Evolutionary conservation across 495 filamentous ascomycete genomes (phyloP).

Genomic region (Platismatia glauca): DNA sequence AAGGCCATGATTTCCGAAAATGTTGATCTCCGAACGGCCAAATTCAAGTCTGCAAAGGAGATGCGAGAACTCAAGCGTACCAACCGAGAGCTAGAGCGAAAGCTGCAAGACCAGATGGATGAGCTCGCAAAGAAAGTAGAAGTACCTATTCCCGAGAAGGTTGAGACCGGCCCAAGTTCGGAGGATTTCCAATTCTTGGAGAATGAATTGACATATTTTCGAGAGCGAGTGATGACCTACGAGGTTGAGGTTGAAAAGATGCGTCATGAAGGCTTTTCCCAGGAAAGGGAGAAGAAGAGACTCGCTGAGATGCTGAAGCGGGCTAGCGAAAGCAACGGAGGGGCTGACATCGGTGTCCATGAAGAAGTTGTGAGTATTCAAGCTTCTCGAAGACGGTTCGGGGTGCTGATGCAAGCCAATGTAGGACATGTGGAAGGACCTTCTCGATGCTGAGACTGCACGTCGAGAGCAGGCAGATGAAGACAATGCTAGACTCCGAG

Average conservation of each 20-base stretch:
- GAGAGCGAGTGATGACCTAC: slow-evolving; percentile 75
- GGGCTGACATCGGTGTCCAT: slow-evolving; percentile 61
- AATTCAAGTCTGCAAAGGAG: slow-evolving; percentile 80
- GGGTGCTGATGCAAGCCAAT: not conserved
- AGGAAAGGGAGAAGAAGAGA: slow-evolving; percentile 72
- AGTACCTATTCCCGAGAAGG: slow-evolving; percentile 43
- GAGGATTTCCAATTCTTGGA: slow-evolving; percentile 63
- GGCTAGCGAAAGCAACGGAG: slow-evolving; percentile 52
- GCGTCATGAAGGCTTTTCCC: slow-evolving; percentile 60
- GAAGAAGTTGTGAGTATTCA: slow-evolving; percentile 54
- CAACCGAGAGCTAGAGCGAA: slow-evolving; percentile 78
- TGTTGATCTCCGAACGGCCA: slow-evolving; percentile 83
- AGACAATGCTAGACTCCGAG: slow-evolving; percentile 73
- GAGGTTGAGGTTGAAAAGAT: slow-evolving; percentile 75
- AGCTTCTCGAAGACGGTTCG: not conserved
- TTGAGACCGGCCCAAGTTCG: slow-evolving; percentile 47
- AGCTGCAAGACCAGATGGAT: slow-evolving; percentile 62
- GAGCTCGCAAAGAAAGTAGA: slow-evolving; percentile 37
- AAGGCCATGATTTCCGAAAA: slow-evolving; percentile 97
- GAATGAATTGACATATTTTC: slow-evolving; percentile 72
- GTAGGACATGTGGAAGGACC: slow-evolving; percentile 78
- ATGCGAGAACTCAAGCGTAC: slow-evolving; percentile 69
- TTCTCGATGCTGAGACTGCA: slow-evolving; percentile 86
- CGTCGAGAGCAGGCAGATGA: slow-evolving; percentile 85
- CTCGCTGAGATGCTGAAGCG: slow-evolving; percentile 70